phyloP scores from a whole-genome alignment of 148 eudicot species.

The Rhododendron ferrugineum region DNA sequence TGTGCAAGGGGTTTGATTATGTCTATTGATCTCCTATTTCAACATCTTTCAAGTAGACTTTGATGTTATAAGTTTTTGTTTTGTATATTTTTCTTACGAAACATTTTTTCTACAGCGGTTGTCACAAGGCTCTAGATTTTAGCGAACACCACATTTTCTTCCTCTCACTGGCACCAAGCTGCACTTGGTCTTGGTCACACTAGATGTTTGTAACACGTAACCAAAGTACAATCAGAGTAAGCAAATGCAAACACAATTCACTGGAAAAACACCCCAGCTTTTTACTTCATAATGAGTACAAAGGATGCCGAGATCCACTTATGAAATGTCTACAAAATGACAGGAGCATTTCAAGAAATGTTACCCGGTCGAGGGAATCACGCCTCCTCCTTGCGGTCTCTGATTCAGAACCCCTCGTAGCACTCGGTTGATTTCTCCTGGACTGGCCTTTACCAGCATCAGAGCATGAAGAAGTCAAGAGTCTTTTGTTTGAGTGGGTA shows the following conservation, averaged over 20 bases:
- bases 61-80: background rate
- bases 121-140: background rate
- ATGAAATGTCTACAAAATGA: background rate
- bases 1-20: background rate
- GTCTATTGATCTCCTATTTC: background rate
- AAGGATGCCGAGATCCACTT: background rate
- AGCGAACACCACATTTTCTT: background rate
- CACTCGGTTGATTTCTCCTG: slow-evolving; percentile 41
- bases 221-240: background rate
- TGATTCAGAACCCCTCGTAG: slow-evolving; percentile 40
- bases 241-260: background rate
- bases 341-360: background rate
- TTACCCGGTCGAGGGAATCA: slow-evolving; percentile 80
- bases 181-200: background rate
- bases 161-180: background rate
- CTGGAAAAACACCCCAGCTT: background rate
- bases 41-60: background rate
- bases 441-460: slow-evolving; percentile 31
- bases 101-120: background rate
- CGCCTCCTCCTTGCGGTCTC: slow-evolving; percentile 81
- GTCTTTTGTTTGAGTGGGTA: slow-evolving; percentile 32
- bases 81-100: background rate
- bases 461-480: slow-evolving; percentile 24
- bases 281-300: background rate
- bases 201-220: background rate